Evolutionary conservation across 768 basidiomycete genomes (phyloP).

Genomic region (Boletus tomentosulus): DNA sequence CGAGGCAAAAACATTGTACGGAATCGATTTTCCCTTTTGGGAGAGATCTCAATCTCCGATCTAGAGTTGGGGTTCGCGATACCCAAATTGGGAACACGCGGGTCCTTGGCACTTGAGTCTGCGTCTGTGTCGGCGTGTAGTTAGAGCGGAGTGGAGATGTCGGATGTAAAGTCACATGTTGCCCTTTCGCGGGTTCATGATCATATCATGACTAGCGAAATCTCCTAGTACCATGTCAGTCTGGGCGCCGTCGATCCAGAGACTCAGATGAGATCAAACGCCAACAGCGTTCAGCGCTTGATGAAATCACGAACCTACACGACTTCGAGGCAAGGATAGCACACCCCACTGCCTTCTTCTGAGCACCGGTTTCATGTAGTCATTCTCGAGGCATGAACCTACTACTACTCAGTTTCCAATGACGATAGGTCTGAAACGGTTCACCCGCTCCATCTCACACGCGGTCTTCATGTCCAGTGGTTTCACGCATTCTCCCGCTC

Average conservation of each 20-base stretch:
- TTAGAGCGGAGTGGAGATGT: not conserved
- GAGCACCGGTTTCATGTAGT: constrained; percentile 32
- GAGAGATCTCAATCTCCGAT: not conserved
- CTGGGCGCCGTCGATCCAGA: too few relatives aligned
- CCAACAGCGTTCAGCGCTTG: constrained; percentile 55
- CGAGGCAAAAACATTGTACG: not conserved
- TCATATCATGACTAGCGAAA: too few relatives aligned
- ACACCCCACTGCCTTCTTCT: too few relatives aligned
- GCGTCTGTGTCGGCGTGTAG: not conserved
- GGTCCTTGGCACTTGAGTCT: not conserved
- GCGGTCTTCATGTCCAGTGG: constrained; percentile 44
- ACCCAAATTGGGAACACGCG: not conserved
- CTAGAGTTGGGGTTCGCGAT: not conserved
- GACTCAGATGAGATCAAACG: constrained; percentile 69
- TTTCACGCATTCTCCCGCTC: constrained; percentile 63
- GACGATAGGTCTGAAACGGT: constrained; percentile 46
- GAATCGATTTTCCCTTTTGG: not conserved
- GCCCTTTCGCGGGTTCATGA: not conserved
- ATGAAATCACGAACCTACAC: constrained; percentile 88
- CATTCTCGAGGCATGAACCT: constrained; percentile 47
- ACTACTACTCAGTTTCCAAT: constrained; percentile 82
- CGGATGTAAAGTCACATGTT: not conserved
- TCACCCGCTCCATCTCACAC: not conserved
- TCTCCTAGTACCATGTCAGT: too few relatives aligned
- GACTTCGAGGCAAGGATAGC: constrained; percentile 74